Base-by-base conservation (phyloP, 208 protist genomes). In the Crithidia fasciculata region DNA sequence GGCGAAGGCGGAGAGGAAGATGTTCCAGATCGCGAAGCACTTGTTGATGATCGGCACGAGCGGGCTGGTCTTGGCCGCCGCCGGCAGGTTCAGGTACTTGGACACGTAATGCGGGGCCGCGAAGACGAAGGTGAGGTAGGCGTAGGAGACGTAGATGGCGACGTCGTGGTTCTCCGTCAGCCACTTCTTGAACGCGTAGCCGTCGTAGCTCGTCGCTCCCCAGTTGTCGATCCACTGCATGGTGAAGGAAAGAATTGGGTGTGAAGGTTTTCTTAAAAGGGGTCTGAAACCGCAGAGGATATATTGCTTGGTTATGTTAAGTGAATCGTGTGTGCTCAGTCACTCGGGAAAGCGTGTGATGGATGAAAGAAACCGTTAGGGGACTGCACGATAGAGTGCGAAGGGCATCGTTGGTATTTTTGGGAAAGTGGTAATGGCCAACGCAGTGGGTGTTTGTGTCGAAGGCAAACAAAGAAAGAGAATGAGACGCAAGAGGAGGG, bases 1-100 rank as follows among this genome's bases (percentile, higher is more conserved):
- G 40, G 92, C 92, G 79, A 97, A 97, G 41, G 84, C 77, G 28
- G 88, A 84, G 43, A 98, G 85, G n/a, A 94, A 69, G n/a, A 96
- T 74, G 67, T 98, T 98, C 94, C 95, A 98, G 39, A 91, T 7
- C n/a, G 86, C 85, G 70, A 83, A 93, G 36, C 81, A 63, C 16
- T 85, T 80, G 64, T 84, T 81, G 10, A 89, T 84, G 43, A 80
- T 72, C 13, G 76, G 72, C 47, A 76, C 67, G 6, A 76, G 62
- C 18, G 56, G 37, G 53, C 72, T 77, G 43, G 58, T 91, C 65
- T 72, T 80, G 9, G 74, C 54, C 19, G 72, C 72, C 50, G 64
- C 76, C 52, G 69, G 67, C 47, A 67, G 52, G 43, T 73, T 66
- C 61, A 74, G 63, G 49, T 78, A 78, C 69, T 81, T 80, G n/a